Conservation (phyloP, 1,284 basidiomycete species). For the Nidula niveotomentosa region DNA sequence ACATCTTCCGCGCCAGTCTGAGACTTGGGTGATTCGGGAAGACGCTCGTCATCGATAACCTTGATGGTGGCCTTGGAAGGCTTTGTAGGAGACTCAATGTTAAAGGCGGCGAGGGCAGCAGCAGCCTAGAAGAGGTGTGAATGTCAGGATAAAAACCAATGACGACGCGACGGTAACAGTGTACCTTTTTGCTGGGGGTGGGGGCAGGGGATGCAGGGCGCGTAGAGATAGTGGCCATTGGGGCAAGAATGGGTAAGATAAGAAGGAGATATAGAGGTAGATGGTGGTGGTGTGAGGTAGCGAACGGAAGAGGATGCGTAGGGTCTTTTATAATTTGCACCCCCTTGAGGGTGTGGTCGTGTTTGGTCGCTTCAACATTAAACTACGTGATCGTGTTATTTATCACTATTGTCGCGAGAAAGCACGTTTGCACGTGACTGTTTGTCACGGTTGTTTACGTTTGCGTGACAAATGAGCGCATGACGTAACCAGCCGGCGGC, state of each 20-base stretch:
- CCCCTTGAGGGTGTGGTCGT: constrained; percentile 2
- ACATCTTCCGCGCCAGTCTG: constrained; percentile 23
- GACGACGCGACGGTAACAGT: constrained; percentile 9
- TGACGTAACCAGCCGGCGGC: too few species aligned
- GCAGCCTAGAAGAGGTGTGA: constrained; percentile 27
- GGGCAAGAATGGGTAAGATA: constrained; percentile 5
- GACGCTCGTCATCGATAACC: constrained; percentile 36
- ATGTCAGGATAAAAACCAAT: constrained; percentile 8
- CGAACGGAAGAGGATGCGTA: background rate
- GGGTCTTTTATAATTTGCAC: constrained; percentile 3
- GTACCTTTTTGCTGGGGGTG: constrained; percentile 44
- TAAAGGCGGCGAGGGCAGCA: constrained; percentile 34
- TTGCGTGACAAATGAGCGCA: too few species aligned
- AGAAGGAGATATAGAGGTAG: background rate
- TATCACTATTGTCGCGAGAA: background rate
- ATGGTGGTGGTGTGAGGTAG: background rate
- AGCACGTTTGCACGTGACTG: background rate
- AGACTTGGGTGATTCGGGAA: constrained; percentile 37
- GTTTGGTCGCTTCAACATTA: constrained; percentile 5
- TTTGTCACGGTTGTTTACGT: background rate
- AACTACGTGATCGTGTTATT: constrained; percentile 1
- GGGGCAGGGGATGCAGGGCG: constrained; percentile 27
- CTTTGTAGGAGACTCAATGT: constrained; percentile 36
- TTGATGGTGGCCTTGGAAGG: constrained; percentile 12
- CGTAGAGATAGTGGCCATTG: constrained; percentile 21